Conservation (phyloP, 208 protist species). For the Leishmania aethiopica region DNA sequence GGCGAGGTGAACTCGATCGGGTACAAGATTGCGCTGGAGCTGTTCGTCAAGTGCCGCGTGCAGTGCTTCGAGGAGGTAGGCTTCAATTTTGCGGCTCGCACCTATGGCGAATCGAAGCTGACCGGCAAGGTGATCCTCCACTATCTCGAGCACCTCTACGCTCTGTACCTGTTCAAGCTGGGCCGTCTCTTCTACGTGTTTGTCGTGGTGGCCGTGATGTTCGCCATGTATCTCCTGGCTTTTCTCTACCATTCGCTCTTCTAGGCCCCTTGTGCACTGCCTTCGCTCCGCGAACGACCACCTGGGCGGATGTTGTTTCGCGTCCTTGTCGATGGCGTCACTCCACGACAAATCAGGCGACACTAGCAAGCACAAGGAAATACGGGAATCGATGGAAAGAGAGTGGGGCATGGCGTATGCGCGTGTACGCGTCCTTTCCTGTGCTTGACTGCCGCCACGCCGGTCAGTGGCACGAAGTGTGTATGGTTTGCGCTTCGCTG, state of each 20-base stretch:
- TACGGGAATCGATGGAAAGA: neutral
- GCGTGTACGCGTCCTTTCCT: neutral
- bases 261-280: neutral
- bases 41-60: conserved; percentile 90
- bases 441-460: neutral
- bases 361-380: neutral
- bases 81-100: conserved; percentile 85
- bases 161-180: conserved; percentile 73
- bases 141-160: conserved; percentile 81
- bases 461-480: neutral
- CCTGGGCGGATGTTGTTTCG: neutral
- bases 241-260: conserved; percentile 7
- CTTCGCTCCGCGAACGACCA: neutral
- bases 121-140: conserved; percentile 89
- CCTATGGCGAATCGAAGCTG: conserved; percentile 86
- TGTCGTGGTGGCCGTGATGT: conserved; percentile 25
- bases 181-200: conserved; percentile 47
- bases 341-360: neutral
- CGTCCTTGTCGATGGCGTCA: neutral
- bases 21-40: conserved; percentile 94
- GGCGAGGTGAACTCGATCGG: conserved; percentile 81
- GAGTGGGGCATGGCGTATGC: neutral
- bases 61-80: conserved; percentile 70
- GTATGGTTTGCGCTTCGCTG: neutral
- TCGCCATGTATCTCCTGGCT: conserved; percentile 16